These are phyloP conservation scores for Psilocybe cubensis DNA, from an alignment of 768 basidiomycete species.

Conservation along the genomic window DNA sequence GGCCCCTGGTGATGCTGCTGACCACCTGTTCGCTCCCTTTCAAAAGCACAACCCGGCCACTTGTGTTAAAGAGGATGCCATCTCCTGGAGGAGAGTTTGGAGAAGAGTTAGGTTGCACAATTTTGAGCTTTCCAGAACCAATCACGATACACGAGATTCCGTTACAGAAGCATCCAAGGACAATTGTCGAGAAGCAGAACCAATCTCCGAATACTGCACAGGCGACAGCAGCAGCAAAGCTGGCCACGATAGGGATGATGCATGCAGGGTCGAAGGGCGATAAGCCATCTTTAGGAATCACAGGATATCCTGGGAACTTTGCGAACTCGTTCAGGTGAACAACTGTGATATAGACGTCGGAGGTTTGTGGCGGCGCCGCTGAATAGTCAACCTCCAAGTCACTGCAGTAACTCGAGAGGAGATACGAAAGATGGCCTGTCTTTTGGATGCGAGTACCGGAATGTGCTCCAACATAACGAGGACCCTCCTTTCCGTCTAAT, in stretches of 20 bases:
- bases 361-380: background rate
- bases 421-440: slow-evolving; percentile 18
- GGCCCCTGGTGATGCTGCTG: slow-evolving; percentile 17
- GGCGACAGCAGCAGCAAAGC: slow-evolving; percentile 11
- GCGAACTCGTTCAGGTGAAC: slow-evolving; percentile 13
- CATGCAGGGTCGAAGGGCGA: slow-evolving; percentile 12
- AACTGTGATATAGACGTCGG: slow-evolving; percentile 11
- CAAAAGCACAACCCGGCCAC: slow-evolving; percentile 11
- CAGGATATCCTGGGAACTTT: slow-evolving; percentile 4
- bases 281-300: slow-evolving; percentile 8
- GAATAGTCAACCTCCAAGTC: background rate
- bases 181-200: slow-evolving; percentile 21
- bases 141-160: slow-evolving; percentile 20
- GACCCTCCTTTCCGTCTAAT: slow-evolving; percentile 16
- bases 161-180: slow-evolving; percentile 15
- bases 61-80: slow-evolving; percentile 11
- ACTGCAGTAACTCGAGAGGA: slow-evolving; percentile 12
- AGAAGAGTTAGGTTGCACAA: slow-evolving; percentile 13
- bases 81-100: slow-evolving; percentile 21
- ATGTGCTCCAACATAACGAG: slow-evolving; percentile 15
- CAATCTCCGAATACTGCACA: slow-evolving; percentile 18
- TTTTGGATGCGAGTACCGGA: slow-evolving; percentile 17
- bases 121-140: slow-evolving; percentile 15
- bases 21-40: slow-evolving; percentile 18
- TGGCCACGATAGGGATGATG: slow-evolving; percentile 11